phyloP scores from a whole-genome alignment of 2,329 filamentous ascomycete genomes.

The Sporothrix pallida region DNA sequence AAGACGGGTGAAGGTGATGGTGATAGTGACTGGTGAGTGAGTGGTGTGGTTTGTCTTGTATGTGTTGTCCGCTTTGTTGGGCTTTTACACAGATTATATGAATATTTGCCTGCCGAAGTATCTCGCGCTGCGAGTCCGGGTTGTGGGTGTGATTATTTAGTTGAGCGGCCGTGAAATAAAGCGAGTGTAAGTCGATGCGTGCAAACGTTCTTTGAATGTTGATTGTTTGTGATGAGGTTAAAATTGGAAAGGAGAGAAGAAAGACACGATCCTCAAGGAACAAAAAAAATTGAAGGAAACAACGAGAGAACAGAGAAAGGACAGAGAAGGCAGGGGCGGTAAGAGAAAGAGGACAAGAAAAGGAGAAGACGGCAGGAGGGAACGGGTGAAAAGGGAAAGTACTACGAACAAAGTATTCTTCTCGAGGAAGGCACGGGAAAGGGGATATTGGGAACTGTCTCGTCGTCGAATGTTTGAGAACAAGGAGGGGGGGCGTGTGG shows the following conservation, averaged over 20 bases:
- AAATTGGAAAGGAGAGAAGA: background rate
- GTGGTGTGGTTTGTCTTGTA: background rate
- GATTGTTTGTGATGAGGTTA: conserved; percentile 9
- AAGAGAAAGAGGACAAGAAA: conserved; percentile 26
- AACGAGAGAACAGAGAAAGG: conserved; percentile 29
- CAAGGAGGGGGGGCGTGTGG: conserved; percentile 23
- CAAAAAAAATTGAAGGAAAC: background rate
- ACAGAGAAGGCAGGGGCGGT: conserved; percentile 37
- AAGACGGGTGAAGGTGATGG: background rate
- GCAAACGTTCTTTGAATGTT: background rate
- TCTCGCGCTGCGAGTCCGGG: conserved; percentile 23
- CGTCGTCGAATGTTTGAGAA: conserved; percentile 33
- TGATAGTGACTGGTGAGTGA: conserved; percentile 2
- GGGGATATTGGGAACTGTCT: conserved; percentile 26
- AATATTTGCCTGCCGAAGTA: background rate
- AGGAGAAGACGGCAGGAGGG: conserved; percentile 4
- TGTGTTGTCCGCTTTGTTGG: background rate
- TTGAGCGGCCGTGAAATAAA: background rate
- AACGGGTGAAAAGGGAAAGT: conserved; percentile 23
- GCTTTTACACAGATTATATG: background rate
- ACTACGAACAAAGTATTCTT: background rate
- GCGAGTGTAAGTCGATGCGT: background rate
- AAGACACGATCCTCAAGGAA: background rate
- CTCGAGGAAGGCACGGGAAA: conserved; percentile 8
- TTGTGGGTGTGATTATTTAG: background rate